Conservation (phyloP, 208 protist species). For the Lotmaria passim region DNA sequence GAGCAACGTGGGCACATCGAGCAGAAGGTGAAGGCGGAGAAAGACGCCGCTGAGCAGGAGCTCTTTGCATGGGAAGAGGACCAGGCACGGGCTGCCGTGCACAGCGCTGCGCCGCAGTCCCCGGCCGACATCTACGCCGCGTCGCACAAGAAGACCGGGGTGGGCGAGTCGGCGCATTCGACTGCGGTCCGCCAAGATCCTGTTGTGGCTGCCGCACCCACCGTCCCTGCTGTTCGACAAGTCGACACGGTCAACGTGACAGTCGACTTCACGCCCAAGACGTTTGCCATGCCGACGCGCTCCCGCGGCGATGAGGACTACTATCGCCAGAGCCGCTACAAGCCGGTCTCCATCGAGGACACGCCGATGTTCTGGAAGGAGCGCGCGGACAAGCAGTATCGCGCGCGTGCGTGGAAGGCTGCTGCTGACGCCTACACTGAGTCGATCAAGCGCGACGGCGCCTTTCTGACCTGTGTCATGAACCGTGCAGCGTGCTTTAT, state of each 20-base stretch:
- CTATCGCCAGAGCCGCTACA: conserved; percentile 93
- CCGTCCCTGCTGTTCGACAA: conserved; percentile 58
- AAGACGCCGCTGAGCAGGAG: conserved; percentile 62
- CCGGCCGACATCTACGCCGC: conserved; percentile 26
- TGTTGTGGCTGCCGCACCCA: not conserved
- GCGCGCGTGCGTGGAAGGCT: conserved; percentile 70
- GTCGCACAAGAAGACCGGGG: not conserved
- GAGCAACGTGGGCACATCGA: conserved; percentile 83
- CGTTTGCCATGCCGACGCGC: conserved; percentile 76
- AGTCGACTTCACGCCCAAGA: conserved; percentile 90
- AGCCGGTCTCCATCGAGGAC: conserved; percentile 90
- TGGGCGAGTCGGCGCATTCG: not conserved
- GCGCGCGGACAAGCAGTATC: conserved; percentile 82
- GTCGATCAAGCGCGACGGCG: conserved; percentile 92
- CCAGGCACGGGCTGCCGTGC: not conserved
- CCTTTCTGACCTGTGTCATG: conserved; percentile 89
- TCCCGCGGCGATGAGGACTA: conserved; percentile 91
- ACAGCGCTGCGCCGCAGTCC: conserved; percentile 12
- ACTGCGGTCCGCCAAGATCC: not conserved
- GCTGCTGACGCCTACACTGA: conserved; percentile 89
- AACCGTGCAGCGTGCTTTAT: conserved; percentile 90
- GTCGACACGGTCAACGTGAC: conserved; percentile 77
- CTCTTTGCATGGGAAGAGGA: conserved; percentile 80
- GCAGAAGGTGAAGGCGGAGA: conserved; percentile 67
- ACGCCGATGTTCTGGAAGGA: conserved; percentile 94